Base-by-base conservation (phyloP, 2,329 filamentous ascomycete species). In the Aspergillus sp. region DNA sequence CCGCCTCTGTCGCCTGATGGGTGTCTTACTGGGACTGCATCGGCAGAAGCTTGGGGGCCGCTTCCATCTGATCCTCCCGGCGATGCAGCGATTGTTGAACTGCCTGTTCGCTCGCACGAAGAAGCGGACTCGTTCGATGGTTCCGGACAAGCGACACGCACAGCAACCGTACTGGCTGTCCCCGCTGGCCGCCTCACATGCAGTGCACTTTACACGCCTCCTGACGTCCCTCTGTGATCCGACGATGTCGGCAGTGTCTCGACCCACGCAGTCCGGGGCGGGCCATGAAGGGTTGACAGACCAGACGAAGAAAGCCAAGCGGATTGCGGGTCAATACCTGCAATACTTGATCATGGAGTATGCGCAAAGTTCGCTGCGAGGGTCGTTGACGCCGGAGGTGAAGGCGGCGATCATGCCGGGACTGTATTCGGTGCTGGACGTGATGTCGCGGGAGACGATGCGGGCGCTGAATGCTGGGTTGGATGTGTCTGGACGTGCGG, bases 141-240 rank as follows among this genome's bases (percentile, higher is more conserved):
- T 64, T 19, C 59, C 61, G 3, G 58, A 60, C 61, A 65, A 33
- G 53, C 64, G 22, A n/a, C 50, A 50, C 2, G 49, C 49, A 2
- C 54, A 60, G 42, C 65, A 68, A 19, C 65, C 68, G 9, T 64
- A 62, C 55, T 72, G 68, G 67, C 64, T 68, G 36, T 61, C 62
- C 10, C 63, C 63, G 5, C 70, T 77, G 24, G 65, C 68, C 9
- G 60, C 71, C 14, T 68, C 72, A 16, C 79, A 80, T 52, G 79
- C 78, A 2, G 67, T 72, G 1, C 72, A 77, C 38, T 82, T 79
- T 58, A 75, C 80, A 1, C 78, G 81, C 9, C 69, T 86, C 8
- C 74, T 86, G 19, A 79, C 79, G n/a, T 78, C 81, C 0, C 76
- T 86, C 47, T 84, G 81, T 70, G 82, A 83, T 49, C 84, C 84